Evolutionary conservation across 768 basidiomycete genomes (phyloP).

Genomic region (Psilocybe subaeruginosa): DNA sequence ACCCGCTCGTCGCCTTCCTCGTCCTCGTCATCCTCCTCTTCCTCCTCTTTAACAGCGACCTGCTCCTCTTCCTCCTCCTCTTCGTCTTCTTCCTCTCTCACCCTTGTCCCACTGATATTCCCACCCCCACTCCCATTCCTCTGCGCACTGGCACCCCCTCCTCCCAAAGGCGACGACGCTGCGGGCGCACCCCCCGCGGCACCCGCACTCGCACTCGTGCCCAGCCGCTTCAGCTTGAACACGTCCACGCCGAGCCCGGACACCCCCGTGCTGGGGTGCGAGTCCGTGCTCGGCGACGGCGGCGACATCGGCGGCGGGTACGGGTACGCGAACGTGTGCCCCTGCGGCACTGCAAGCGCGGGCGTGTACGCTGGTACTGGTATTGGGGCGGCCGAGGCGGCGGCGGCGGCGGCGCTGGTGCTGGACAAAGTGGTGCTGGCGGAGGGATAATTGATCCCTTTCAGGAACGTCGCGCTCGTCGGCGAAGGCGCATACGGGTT

Average conservation of each 20-base stretch:
- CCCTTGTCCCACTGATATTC: background rate
- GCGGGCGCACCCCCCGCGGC: background rate
- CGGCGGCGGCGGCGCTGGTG: too few relatives aligned
- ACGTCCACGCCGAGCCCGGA: constrained; percentile 6
- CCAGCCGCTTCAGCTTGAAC: constrained; percentile 19
- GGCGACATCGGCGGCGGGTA: constrained; percentile 15
- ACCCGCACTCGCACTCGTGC: background rate
- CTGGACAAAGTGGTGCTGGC: background rate
- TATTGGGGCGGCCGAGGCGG: too few relatives aligned
- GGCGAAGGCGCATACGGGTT: background rate
- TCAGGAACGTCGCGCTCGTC: constrained; percentile 6
- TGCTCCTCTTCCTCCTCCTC: constrained; percentile 10
- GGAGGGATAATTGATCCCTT: background rate
- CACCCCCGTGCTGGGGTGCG: constrained; percentile 23
- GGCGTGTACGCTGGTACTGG: background rate
- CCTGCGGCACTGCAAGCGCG: background rate
- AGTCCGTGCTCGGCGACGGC: constrained; percentile 23
- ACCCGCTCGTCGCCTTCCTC: background rate
- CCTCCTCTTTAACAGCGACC: constrained; percentile 2
- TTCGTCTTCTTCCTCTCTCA: constrained; percentile 7
- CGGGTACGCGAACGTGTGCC: background rate
- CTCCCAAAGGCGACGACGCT: too few relatives aligned
- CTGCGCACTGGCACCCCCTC: background rate
- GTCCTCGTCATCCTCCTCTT: background rate
- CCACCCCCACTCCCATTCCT: constrained; percentile 2